phyloP scores from a whole-genome alignment of 2,329 filamentous ascomycete species.

The Pseudogymnoascus sp. region DNA sequence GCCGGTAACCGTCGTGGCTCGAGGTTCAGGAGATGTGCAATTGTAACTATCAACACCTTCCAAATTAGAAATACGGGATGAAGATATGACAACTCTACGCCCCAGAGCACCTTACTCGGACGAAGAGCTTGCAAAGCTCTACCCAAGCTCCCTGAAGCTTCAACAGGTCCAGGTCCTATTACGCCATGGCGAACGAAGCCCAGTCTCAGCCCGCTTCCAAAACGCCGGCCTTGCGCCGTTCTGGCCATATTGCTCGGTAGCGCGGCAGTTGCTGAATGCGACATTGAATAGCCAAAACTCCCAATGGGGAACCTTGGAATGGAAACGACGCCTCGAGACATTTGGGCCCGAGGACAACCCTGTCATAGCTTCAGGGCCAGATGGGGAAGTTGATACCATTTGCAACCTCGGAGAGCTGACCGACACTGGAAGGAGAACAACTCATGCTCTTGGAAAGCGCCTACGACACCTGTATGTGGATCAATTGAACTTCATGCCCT shows the following conservation, averaged over 20 bases:
- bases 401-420: slow-evolving; percentile 75
- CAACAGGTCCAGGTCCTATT: slow-evolving; percentile 84
- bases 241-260: slow-evolving; percentile 87
- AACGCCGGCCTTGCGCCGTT: slow-evolving; percentile 59
- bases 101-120: slow-evolving; percentile 69
- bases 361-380: slow-evolving; percentile 56
- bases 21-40: neutral
- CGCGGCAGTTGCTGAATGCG: slow-evolving; percentile 58
- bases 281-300: slow-evolving; percentile 42
- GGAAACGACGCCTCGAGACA: slow-evolving; percentile 70
- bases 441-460: slow-evolving; percentile 57
- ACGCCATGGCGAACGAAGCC: slow-evolving; percentile 73
- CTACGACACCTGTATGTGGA: slow-evolving; percentile 66
- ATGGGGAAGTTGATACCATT: slow-evolving; percentile 65
- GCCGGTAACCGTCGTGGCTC: neutral
- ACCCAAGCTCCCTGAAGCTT: slow-evolving; percentile 70
- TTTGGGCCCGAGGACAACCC: slow-evolving; percentile 66
- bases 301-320: slow-evolving; percentile 34
- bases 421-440: slow-evolving; percentile 64
- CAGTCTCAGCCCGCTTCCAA: slow-evolving; percentile 79
- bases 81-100: slow-evolving; percentile 66
- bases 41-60: neutral
- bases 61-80: neutral
- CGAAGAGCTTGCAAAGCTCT: slow-evolving; percentile 72
- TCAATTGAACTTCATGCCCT: slow-evolving; percentile 62